Percentiles rank a stretch among this genome's conserved stretches.
phyloP scores from a whole-genome alignment of 2,329 filamentous ascomycete species.

The Samsoniella hepiali region DNA sequence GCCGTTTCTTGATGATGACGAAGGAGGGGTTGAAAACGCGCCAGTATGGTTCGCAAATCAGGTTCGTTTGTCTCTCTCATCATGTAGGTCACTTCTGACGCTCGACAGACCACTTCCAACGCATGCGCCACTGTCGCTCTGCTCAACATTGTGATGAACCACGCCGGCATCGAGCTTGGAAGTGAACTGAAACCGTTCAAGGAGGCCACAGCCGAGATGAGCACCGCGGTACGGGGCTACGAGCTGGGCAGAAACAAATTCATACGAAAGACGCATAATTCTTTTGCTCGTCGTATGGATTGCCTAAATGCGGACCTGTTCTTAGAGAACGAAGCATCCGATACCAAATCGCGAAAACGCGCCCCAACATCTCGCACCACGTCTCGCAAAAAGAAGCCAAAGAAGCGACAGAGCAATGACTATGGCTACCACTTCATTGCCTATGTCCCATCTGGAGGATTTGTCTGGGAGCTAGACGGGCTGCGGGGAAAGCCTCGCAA shows the following conservation, averaged over 20 bases:
- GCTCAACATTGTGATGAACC: constrained; percentile 91
- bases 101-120: constrained; percentile 66
- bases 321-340: constrained; percentile 54
- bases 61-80: constrained; percentile 39
- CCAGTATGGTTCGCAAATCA: constrained; percentile 94
- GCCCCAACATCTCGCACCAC: constrained; percentile 28
- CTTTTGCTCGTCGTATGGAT: constrained; percentile 76
- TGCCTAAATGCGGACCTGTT: constrained; percentile 68
- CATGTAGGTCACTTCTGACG: constrained; percentile 18
- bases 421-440: constrained; percentile 83
- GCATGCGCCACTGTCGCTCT: constrained; percentile 91
- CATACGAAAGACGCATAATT: constrained; percentile 82
- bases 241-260: constrained; percentile 70
- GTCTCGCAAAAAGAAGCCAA: constrained; percentile 35
- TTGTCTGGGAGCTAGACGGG: constrained; percentile 87
- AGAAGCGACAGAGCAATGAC: constrained; percentile 48
- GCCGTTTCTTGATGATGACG: constrained; percentile 48
- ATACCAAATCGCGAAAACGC: constrained; percentile 31
- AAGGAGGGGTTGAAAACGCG: constrained; percentile 51
- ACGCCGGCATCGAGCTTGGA: constrained; percentile 63
- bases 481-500: constrained; percentile 64
- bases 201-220: constrained; percentile 63
- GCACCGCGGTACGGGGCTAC: constrained; percentile 71
- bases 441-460: constrained; percentile 71
- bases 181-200: constrained; percentile 70